Evolutionary conservation across 768 basidiomycete genomes (phyloP).

Genomic region (Cubamyces lactineus): DNA sequence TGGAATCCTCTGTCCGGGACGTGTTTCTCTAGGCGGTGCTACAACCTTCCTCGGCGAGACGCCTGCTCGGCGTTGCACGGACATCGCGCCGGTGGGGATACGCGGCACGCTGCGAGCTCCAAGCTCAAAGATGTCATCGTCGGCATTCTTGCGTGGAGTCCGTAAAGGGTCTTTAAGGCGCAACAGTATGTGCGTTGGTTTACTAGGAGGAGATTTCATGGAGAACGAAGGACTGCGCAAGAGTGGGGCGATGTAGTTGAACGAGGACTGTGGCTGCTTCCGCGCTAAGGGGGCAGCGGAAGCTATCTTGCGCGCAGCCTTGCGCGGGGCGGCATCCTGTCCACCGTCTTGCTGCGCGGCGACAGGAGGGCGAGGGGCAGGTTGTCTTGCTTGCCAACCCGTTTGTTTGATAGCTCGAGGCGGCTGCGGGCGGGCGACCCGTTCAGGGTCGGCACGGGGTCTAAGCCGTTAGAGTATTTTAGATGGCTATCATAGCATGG

Average conservation of each 20-base stretch:
- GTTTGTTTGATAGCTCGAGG: not conserved
- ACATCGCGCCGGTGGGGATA: constrained; percentile 11
- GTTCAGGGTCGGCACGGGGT: no score
- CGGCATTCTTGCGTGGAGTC: not conserved
- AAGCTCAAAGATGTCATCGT: not conserved
- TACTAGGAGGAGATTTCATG: not conserved
- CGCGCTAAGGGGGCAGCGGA: not conserved
- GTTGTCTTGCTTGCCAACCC: not conserved
- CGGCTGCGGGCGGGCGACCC: not conserved
- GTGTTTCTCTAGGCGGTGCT: not conserved
- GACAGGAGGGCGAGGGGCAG: not conserved
- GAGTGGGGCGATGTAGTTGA: constrained; percentile 17
- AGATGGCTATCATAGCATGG: no score
- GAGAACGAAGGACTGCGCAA: not conserved
- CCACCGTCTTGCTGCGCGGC: not conserved
- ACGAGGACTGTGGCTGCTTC: constrained; percentile 8
- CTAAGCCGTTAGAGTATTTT: no score
- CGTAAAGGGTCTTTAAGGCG: not conserved
- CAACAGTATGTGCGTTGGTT: not conserved
- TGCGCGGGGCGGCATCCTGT: not conserved
- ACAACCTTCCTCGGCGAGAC: constrained; percentile 10
- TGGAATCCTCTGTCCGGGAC: not conserved
- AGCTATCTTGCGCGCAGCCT: not conserved
- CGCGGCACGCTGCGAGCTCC: not conserved
- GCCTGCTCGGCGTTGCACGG: constrained; percentile 13